Conservation (phyloP, 768 basidiomycete species). For the Boletus tylopilopsis region DNA sequence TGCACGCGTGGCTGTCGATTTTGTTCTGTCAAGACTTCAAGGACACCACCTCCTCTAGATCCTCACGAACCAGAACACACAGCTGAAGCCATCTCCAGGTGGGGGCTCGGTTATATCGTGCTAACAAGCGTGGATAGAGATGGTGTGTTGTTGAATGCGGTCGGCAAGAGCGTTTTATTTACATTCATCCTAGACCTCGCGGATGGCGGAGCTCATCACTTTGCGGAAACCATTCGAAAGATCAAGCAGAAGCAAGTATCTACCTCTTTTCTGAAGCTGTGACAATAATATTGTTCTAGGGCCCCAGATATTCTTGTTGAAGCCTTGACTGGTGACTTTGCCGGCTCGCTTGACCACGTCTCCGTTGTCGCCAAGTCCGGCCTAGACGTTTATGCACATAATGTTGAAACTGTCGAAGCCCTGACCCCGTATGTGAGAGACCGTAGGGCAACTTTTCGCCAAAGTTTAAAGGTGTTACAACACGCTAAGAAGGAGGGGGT, state of each 20-base stretch:
- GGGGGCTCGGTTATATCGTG: slow-evolving; percentile 98
- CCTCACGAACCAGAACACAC: slow-evolving; percentile 98
- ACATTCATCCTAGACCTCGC: slow-evolving; percentile 61
- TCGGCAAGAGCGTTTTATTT: background rate
- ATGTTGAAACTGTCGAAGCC: slow-evolving; percentile 93
- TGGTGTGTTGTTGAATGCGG: slow-evolving; percentile 47
- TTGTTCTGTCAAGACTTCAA: slow-evolving; percentile 94
- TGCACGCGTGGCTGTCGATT: slow-evolving; percentile 98
- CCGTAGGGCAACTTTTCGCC: slow-evolving; percentile 86
- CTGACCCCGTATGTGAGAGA: slow-evolving; percentile 95
- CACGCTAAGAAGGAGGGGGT: slow-evolving; percentile 83
- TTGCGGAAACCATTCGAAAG: slow-evolving; percentile 91
- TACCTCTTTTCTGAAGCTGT: background rate
- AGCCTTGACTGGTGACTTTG: slow-evolving; percentile 94
- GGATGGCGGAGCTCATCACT: slow-evolving; percentile 91
- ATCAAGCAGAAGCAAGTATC: slow-evolving; percentile 82
- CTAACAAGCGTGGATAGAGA: slow-evolving; percentile 96
- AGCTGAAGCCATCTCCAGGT: slow-evolving; percentile 95
- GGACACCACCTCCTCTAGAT: slow-evolving; percentile 84
- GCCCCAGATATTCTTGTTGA: slow-evolving; percentile 96
- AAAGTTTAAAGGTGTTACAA: slow-evolving; percentile 76
- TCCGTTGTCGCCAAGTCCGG: slow-evolving; percentile 86
- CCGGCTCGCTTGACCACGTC: slow-evolving; percentile 71
- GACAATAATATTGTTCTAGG: slow-evolving; percentile 37
- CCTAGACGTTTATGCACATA: slow-evolving; percentile 97